Conservation (phyloP, 768 basidiomycete species). For the Xerocomellus chrysenteron region DNA sequence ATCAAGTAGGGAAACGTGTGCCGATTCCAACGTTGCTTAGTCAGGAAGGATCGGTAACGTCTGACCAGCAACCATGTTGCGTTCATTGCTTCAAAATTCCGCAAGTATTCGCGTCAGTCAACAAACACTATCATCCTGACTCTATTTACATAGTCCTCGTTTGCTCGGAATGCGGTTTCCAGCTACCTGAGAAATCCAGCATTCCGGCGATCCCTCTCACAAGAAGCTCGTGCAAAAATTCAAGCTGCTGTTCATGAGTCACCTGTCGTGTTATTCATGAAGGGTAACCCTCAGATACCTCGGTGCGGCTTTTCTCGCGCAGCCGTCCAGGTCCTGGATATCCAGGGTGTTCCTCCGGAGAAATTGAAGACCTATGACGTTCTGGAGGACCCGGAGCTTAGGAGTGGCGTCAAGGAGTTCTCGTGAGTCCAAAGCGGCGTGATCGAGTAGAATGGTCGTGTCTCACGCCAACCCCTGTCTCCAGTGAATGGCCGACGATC, state of each 20-base stretch:
- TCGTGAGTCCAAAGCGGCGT: constrained; percentile 65
- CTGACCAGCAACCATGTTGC: constrained; percentile 10
- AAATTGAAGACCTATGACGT: constrained; percentile 92
- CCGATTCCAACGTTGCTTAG: no score
- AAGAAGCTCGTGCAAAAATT: constrained; percentile 61
- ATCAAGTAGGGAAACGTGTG: no score
- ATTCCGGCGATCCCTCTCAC: constrained; percentile 52
- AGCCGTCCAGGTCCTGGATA: constrained; percentile 83
- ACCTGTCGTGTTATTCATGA: constrained; percentile 97
- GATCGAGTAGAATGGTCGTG: neutral
- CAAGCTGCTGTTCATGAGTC: constrained; percentile 68
- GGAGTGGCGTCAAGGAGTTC: constrained; percentile 91
- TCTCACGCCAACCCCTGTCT: neutral
- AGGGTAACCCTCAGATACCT: constrained; percentile 83
- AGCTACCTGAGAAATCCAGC: constrained; percentile 2
- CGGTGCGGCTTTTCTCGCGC: constrained; percentile 97
- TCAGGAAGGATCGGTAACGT: no score
- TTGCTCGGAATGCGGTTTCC: constrained; percentile 12
- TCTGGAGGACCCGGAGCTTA: constrained; percentile 78
- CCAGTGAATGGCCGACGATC: constrained; percentile 96
- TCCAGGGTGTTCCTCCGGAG: constrained; percentile 75
- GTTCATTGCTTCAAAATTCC: constrained; percentile 12
- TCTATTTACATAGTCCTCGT: neutral
- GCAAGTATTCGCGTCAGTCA: constrained; percentile 6
- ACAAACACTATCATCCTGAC: neutral